Conservation (phyloP, 345 rosid species). For the Eucalyptus cloeziana region DNA sequence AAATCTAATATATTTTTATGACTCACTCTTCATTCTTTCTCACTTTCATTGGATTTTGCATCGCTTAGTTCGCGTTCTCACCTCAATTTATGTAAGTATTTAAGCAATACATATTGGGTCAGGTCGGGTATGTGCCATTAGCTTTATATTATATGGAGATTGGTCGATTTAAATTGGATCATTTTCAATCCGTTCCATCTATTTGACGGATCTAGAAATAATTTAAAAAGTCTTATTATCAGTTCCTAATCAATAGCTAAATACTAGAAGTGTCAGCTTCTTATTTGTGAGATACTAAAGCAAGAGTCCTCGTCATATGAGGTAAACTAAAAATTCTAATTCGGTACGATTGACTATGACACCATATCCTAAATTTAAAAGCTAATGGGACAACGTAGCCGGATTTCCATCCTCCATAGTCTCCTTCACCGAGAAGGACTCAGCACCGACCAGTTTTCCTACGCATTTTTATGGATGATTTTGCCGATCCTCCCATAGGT, state of each 20-base stretch:
- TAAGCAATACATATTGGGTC: rapidly evolving
- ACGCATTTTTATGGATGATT: background rate
- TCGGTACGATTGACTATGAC: background rate
- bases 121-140: rapidly evolving
- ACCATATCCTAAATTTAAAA: background rate
- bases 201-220: background rate
- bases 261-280: background rate
- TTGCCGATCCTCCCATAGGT: background rate
- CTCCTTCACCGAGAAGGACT: background rate
- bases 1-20: rapidly evolving
- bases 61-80: rapidly evolving
- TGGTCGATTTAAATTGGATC: no score
- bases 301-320: background rate
- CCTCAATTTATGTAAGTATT: no score
- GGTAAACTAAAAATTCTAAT: background rate
- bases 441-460: background rate
- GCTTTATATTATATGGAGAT: background rate
- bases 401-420: background rate
- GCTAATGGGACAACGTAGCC: background rate
- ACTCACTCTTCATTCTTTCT: rapidly evolving
- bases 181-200: rapidly evolving
- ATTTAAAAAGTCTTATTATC: background rate
- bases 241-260: background rate
- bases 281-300: background rate
- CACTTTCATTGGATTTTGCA: rapidly evolving